phyloP scores from a whole-genome alignment of 202 grass and related monocot species.

The Brachypodium distachyon region DNA sequence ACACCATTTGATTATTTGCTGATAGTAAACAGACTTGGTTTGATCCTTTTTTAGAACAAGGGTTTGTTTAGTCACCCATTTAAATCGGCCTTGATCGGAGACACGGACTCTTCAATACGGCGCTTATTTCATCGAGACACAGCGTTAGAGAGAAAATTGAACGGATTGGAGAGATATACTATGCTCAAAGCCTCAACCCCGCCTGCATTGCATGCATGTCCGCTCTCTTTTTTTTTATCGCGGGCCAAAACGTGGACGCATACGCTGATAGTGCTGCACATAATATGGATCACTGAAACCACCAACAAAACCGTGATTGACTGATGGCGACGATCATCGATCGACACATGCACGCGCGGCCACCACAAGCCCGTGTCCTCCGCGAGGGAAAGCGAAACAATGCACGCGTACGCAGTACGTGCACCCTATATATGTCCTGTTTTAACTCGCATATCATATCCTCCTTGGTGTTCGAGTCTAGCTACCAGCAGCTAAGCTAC shows the following conservation, averaged over 20 bases:
- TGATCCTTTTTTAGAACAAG: too few species aligned
- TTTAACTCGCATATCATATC: background rate
- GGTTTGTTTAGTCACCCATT: too few species aligned
- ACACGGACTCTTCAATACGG: too few species aligned
- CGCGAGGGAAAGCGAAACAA: background rate
- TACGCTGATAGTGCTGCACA: background rate
- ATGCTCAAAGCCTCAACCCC: too few species aligned
- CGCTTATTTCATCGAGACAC: too few species aligned
- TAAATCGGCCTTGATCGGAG: too few species aligned
- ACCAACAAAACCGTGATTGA: conserved; percentile 24
- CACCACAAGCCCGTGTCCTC: conserved; percentile 35
- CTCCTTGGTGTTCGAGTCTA: background rate
- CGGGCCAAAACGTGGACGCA: background rate
- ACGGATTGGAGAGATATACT: too few species aligned
- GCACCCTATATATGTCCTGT: background rate
- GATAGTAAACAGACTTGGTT: too few species aligned
- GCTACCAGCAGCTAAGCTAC: background rate
- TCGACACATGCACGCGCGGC: background rate
- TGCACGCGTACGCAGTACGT: background rate
- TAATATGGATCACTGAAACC: conserved; percentile 17
- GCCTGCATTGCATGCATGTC: too few species aligned
- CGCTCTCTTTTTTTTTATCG: background rate
- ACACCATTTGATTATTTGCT: too few species aligned
- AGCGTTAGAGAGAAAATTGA: too few species aligned
- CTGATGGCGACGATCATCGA: background rate